phyloP scores from a whole-genome alignment of 345 rosid genomes.

The Arabidopsis suecica region DNA sequence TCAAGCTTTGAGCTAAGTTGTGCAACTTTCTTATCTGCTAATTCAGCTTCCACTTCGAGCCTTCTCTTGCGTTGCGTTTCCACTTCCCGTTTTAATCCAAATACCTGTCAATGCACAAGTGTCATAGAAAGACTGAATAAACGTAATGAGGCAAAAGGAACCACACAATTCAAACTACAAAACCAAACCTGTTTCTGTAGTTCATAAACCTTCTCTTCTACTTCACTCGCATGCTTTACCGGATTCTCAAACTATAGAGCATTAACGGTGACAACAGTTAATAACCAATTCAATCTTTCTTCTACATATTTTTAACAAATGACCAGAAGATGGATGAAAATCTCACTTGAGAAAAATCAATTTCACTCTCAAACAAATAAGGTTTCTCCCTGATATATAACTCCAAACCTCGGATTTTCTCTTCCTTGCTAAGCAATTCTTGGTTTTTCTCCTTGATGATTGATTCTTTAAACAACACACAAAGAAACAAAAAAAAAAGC shows the following conservation, averaged over 20 bases:
- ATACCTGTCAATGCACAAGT: constrained; percentile 40
- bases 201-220: constrained; percentile 37
- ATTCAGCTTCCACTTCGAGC: constrained; percentile 43
- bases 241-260: constrained; percentile 29
- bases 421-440: constrained; percentile 46
- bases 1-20: constrained; percentile 44
- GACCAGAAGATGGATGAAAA: constrained; percentile 9
- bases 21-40: constrained; percentile 45
- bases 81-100: constrained; percentile 43
- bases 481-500: constrained; percentile 4
- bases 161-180: background rate
- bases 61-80: constrained; percentile 48
- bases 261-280: constrained; percentile 1
- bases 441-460: constrained; percentile 42
- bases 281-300: background rate
- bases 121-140: background rate
- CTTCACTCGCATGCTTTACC: constrained; percentile 30
- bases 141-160: constrained; percentile 2
- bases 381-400: constrained; percentile 47
- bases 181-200: constrained; percentile 56
- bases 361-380: constrained; percentile 42
- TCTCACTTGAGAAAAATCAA: constrained; percentile 49
- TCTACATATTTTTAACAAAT: background rate
- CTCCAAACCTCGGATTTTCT: constrained; percentile 46
- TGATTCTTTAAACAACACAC: constrained; percentile 41